Base-by-base conservation (phyloP, 495 filamentous ascomycete genomes). In the Bacidia gigantensis region DNA sequence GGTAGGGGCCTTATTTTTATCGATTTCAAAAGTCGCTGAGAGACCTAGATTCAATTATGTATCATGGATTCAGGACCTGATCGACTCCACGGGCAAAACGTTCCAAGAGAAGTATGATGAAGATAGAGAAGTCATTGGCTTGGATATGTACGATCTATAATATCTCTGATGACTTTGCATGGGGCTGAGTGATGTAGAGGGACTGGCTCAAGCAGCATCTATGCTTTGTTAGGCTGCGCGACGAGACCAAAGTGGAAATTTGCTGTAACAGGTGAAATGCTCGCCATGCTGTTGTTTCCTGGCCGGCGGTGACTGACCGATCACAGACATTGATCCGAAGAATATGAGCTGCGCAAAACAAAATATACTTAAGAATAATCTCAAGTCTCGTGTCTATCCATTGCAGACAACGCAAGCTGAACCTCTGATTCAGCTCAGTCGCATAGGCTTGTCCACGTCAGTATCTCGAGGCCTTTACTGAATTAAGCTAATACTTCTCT, bases 181-280 rank as follows among this genome's bases (percentile, higher is more conserved):
- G n/a, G n/a, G n/a, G n/a, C n/a, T n/a, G n/a, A n/a, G n/a, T n/a
- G n/a, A 11, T 29, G 5, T 35, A 80, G 77, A 57, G 92, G 92
- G 47, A 93, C 86, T 2, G 92, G 92, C 26, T 86, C 92, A 14
- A 90, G 85, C 55, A 80, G 79, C 60, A 95, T 98, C 52, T 97
- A 97, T 64, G 83, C 92, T 2, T 72, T 98, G 1, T 74, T 98
- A 3, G 85, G 79, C n/a, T 87, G 84, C 53, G 59, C 67, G 2
- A 73, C 80, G 46, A 73, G 87, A 2, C 72, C 75, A 0, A 59
- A 63, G 18, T 96, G 88, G 87, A 72, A 61, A 22, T 89, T 92
- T 55, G 50, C 82, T 11, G 86, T 77, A 2, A 89, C 84, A 47
- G 81, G 81, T 83, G 58, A 11, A 3, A 35, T 49, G 12, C 9